These are phyloP conservation scores for Nemania bipapillata DNA, from an alignment of 2,329 filamentous ascomycete genomes.

Conservation along the genomic window DNA sequence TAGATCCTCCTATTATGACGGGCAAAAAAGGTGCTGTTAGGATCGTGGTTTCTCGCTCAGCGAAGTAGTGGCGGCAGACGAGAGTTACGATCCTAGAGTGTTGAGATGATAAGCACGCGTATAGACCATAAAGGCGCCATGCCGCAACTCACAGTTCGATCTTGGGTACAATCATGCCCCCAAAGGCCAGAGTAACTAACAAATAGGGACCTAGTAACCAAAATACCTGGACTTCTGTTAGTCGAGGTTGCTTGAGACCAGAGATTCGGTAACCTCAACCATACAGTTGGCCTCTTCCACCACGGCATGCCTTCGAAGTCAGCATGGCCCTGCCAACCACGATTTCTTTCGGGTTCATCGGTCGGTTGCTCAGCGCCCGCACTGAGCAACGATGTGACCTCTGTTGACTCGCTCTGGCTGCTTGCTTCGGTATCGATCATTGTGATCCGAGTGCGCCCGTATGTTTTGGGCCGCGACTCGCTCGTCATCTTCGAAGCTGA, in stretches of 20 bases:
- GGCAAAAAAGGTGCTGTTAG: slow-evolving; percentile 70
- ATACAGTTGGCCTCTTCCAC: slow-evolving; percentile 71
- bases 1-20: slow-evolving; percentile 73
- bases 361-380: slow-evolving; percentile 42
- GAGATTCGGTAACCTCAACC: slow-evolving; percentile 41
- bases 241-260: slow-evolving; percentile 20
- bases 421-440: slow-evolving; percentile 46
- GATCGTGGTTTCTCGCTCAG: slow-evolving; percentile 71
- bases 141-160: slow-evolving; percentile 73
- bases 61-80: slow-evolving; percentile 84
- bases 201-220: slow-evolving; percentile 86
- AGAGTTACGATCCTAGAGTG: slow-evolving; percentile 74
- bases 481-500: slow-evolving; percentile 41
- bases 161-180: slow-evolving; percentile 85
- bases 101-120: slow-evolving; percentile 8
- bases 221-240: slow-evolving; percentile 67
- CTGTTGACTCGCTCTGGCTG: slow-evolving; percentile 44
- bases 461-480: slow-evolving; percentile 38
- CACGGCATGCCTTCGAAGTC: slow-evolving; percentile 72
- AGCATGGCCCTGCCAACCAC: slow-evolving; percentile 61
- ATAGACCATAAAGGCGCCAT: background rate
- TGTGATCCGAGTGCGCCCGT: slow-evolving; percentile 38
- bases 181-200: slow-evolving; percentile 85
- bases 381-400: slow-evolving; percentile 56
- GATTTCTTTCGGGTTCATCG: slow-evolving; percentile 40